These are phyloP conservation scores for Tanacetum coccineum DNA, from an alignment of 129 eudicot species.

Conservation along the genomic window DNA sequence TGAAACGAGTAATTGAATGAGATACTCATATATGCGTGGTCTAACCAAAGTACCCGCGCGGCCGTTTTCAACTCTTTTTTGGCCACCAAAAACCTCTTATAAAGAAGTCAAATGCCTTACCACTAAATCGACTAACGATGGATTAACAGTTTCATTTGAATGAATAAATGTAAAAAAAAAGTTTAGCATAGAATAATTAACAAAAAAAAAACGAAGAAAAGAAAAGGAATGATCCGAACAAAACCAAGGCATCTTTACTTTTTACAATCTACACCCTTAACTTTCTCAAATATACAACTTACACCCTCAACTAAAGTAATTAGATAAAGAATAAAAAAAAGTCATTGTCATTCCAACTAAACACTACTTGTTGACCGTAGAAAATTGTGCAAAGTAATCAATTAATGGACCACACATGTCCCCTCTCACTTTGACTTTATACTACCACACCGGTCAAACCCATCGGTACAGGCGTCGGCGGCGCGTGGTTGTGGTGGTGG, in stretches of 20 bases:
- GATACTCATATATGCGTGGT: too few species aligned
- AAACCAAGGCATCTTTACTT: slow-evolving; percentile 18
- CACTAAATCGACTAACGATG: too few species aligned
- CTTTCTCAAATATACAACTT: slow-evolving; percentile 17
- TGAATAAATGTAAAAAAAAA: too few species aligned
- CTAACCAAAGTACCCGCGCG: too few species aligned
- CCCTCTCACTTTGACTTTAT: slow-evolving; percentile 27
- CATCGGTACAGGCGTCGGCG: slow-evolving; percentile 33
- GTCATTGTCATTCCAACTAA: slow-evolving; percentile 11
- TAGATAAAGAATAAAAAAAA: not conserved
- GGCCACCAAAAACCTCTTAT: too few species aligned
- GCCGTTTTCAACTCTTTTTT: too few species aligned
- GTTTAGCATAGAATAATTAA: not conserved
- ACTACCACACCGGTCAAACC: slow-evolving; percentile 12
- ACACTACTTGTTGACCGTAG: slow-evolving; percentile 31
- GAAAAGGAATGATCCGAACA: slow-evolving; percentile 12
- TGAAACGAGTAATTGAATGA: too few species aligned
- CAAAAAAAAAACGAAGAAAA: not conserved
- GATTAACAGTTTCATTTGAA: too few species aligned
- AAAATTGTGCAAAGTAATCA: slow-evolving; percentile 25
- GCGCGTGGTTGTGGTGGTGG: slow-evolving; percentile 37
- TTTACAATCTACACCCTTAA: slow-evolving; percentile 22
- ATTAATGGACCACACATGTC: slow-evolving; percentile 24
- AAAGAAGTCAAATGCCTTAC: too few species aligned
- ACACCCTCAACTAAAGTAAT: slow-evolving; percentile 27